phyloP scores from a whole-genome alignment of 176 grass and related monocot genomes.

The Aegilops tauschii region DNA sequence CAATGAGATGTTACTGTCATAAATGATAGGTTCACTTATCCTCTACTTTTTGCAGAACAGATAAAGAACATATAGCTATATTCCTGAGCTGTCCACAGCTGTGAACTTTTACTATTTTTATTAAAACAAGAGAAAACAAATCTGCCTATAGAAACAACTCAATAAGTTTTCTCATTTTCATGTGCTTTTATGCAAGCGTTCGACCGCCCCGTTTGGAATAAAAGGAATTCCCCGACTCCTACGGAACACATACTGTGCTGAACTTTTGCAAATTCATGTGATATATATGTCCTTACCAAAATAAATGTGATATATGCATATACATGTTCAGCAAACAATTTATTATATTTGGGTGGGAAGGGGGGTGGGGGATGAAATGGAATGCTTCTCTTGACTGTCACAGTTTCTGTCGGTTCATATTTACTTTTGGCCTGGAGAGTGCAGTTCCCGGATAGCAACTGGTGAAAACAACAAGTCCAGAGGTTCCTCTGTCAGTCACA shows the following conservation, averaged over 20 bases:
- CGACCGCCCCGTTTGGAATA: not conserved
- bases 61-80: not conserved
- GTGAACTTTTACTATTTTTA: not conserved
- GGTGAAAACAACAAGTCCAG: not conserved
- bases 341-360: not conserved
- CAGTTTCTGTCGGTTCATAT: not conserved
- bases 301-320: not conserved
- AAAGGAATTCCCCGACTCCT: not conserved
- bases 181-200: not conserved
- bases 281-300: no score
- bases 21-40: not conserved
- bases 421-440: constrained; percentile 4
- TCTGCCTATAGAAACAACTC: not conserved
- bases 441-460: not conserved
- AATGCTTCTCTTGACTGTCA: not conserved
- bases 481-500: not conserved
- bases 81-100: not conserved
- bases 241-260: not conserved
- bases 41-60: not conserved
- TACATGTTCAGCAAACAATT: not conserved
- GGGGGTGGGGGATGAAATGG: not conserved
- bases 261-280: not conserved
- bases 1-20: not conserved
- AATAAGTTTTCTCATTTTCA: not conserved
- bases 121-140: not conserved